Conservation (phyloP, 1,139 yeast species). For the Meyerozyma sp. region DNA sequence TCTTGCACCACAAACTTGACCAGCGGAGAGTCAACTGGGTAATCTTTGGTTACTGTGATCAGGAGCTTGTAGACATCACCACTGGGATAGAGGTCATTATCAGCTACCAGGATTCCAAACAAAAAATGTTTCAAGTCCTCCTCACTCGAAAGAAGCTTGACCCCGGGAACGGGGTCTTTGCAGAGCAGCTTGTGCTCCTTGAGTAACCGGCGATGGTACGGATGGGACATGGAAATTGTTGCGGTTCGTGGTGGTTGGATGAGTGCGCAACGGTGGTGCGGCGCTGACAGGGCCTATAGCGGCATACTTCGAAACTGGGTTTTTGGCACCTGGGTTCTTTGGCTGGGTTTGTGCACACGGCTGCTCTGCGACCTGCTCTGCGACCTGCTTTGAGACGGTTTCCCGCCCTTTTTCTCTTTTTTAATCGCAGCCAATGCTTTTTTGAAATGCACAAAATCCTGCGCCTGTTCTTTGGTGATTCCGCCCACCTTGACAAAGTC, state of each 20-base stretch:
- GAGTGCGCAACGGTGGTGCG: background rate
- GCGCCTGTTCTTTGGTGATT: conserved; percentile 33
- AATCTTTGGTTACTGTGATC: conserved; percentile 39
- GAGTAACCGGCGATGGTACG: conserved; percentile 35
- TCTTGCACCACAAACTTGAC: conserved; percentile 41
- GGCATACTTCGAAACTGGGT: background rate
- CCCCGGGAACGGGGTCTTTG: conserved; percentile 21
- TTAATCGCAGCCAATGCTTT: conserved; percentile 18
- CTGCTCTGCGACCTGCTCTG: background rate
- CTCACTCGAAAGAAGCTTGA: conserved; percentile 19
- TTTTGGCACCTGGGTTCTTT: background rate
- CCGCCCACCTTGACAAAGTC: conserved; percentile 44
- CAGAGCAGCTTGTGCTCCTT: conserved; percentile 33
- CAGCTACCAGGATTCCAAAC: conserved; percentile 19
- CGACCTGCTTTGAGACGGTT: background rate
- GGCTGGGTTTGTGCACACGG: background rate
- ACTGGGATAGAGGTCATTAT: conserved; percentile 23
- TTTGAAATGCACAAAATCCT: conserved; percentile 45
- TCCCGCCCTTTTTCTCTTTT: background rate
- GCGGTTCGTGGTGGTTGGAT: background rate
- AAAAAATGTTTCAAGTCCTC: conserved; percentile 18
- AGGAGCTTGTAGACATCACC: conserved; percentile 26
- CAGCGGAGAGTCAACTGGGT: conserved; percentile 64
- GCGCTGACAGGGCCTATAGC: background rate
- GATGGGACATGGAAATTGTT: conserved; percentile 5